Evolutionary conservation across 768 basidiomycete species (phyloP).

Genomic region (Boletus subcaerulescens): DNA sequence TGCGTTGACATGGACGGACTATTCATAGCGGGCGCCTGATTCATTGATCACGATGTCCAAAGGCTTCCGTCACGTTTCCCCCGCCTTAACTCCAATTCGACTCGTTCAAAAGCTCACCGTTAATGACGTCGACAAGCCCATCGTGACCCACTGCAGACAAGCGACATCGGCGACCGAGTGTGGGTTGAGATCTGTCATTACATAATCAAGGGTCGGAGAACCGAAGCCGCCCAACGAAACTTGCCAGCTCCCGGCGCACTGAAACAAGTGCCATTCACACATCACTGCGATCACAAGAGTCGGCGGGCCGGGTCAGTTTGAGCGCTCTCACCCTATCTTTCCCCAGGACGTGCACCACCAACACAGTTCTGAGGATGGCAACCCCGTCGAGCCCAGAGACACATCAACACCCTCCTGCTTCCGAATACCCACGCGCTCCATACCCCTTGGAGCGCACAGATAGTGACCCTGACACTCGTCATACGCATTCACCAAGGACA

Average conservation of each 20-base stretch:
- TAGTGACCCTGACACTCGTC: slow-evolving; percentile 5
- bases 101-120: too few relatives aligned
- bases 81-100: too few relatives aligned
- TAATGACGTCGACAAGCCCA: too few relatives aligned
- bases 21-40: too few relatives aligned
- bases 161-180: background rate
- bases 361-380: slow-evolving; percentile 21
- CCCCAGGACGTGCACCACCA: slow-evolving; percentile 3
- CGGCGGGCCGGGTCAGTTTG: too few relatives aligned
- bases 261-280: too few relatives aligned
- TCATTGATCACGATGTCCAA: too few relatives aligned
- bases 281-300: background rate
- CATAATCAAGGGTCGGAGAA: slow-evolving; percentile 10
- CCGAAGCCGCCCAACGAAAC: slow-evolving; percentile 3
- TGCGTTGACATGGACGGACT: too few relatives aligned
- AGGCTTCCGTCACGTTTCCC: too few relatives aligned
- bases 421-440: too few relatives aligned
- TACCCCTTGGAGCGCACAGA: slow-evolving; percentile 3
- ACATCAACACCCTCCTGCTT: slow-evolving; percentile 17
- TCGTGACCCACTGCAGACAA: too few relatives aligned
- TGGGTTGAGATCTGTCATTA: background rate
- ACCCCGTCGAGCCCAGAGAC: slow-evolving; percentile 51
- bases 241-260: too few relatives aligned
- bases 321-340: background rate
- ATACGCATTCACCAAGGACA: slow-evolving; percentile 12